Base-by-base conservation (phyloP, 1,284 basidiomycete genomes). In the Exobasidium cylindrosporum region DNA sequence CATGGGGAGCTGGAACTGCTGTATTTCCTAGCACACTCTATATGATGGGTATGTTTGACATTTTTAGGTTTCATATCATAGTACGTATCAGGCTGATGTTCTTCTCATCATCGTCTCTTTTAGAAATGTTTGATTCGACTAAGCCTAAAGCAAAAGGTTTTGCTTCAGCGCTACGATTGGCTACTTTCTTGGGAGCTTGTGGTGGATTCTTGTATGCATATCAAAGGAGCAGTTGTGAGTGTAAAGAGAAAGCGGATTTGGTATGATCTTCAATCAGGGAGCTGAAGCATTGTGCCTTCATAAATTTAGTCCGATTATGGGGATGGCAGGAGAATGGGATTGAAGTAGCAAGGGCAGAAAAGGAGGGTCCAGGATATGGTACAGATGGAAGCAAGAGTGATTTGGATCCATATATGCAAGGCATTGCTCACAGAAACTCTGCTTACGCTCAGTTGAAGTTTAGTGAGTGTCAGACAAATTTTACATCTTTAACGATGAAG, bases 151-250 rank as follows among this genome's bases (percentile, higher is more conserved):
- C 63, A 13, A 67, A 70, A 10, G 56, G 58, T 14, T 24, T 77
- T n/a, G 57, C 70, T 5, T 62, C 68, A 10, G 71, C 71, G 5
- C 52, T 77, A 54, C 71, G 74, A 17, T 64, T 79, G 1, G 70
- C 72, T 13, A 70, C 70, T 1, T 70, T 75, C 47, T 57, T 80
- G 72, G 95, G 79, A 84, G 90, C 84, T 73, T 74, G 87, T 57
- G 94, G 90, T 43, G 95, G 95, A 6, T 98, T 97, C 85, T 81
- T 97, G 73, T 82, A 95, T 61, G 92, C 95, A 21, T 97, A 97
- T 83, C 92, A 96, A 82, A 85, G 88, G 60, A 68, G 73, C 40
- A 64, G 64, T 49, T 67, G 71, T 73, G 57, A 44, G 69, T 72
- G 28, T 14, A 7, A 35, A 24, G 47, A 53, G 14, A 53, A 53